Evolutionary conservation across 768 basidiomycete species (phyloP).

Genomic region (Xanthoconium purpureum): DNA sequence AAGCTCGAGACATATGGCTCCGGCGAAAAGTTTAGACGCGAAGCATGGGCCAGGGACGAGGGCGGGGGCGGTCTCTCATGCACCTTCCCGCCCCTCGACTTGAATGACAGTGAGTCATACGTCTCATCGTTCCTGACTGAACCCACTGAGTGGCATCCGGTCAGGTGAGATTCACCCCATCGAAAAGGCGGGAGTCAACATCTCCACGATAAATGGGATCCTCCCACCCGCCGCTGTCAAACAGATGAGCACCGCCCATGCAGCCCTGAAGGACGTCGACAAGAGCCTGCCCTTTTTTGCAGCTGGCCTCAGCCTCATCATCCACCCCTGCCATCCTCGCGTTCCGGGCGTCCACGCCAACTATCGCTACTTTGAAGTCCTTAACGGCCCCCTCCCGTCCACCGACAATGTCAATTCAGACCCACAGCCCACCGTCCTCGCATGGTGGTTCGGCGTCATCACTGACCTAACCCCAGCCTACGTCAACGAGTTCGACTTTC

Average conservation of each 20-base stretch:
- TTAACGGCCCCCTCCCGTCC: constrained; percentile 4
- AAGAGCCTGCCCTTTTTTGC: constrained; percentile 14
- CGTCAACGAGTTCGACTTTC: constrained; percentile 44
- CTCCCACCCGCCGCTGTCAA: constrained; percentile 21
- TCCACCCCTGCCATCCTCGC: constrained; percentile 25
- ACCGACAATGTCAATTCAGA: not conserved
- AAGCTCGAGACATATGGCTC: constrained; percentile 17
- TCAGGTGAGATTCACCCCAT: constrained; percentile 12
- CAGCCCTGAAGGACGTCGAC: constrained; percentile 15
- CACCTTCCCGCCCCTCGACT: constrained; percentile 11
- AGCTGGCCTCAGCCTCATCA: constrained; percentile 18
- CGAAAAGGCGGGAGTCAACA: constrained; percentile 23
- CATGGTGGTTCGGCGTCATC: constrained; percentile 29
- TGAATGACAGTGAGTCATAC: not conserved
- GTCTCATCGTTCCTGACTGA: too few species aligned
- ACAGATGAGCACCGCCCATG: constrained; percentile 21
- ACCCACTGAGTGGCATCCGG: not conserved
- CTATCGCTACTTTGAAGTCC: constrained; percentile 27
- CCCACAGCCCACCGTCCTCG: constrained; percentile 9
- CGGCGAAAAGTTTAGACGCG: constrained; percentile 14
- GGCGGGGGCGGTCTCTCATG: constrained; percentile 20
- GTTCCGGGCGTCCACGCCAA: constrained; percentile 22
- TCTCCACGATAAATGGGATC: constrained; percentile 16
- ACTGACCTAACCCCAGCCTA: constrained; percentile 51
- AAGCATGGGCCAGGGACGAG: constrained; percentile 14